phyloP scores from a whole-genome alignment of 1,139 yeast genomes.

The Yamadazyma dushanensis region DNA sequence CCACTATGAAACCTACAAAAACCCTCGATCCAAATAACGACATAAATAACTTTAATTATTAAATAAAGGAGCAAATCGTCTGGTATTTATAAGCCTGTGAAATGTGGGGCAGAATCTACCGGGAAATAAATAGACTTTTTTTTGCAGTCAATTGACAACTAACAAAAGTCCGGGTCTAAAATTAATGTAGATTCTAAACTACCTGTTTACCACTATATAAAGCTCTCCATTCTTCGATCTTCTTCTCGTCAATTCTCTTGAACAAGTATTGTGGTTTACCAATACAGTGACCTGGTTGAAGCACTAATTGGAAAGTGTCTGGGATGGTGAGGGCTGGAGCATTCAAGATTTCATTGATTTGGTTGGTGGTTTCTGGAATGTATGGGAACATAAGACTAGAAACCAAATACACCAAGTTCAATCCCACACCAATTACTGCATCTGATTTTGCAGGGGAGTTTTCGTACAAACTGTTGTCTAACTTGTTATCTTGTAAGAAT shows the following conservation, averaged over 20 bases:
- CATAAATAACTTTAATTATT: conserved; percentile 4
- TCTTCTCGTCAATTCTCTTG: conserved; percentile 86
- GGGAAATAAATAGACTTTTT: conserved; percentile 4
- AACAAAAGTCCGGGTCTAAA: too few species aligned
- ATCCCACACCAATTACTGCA: conserved; percentile 89
- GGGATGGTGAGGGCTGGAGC: conserved; percentile 80
- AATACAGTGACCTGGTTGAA: conserved; percentile 81
- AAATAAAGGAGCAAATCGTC: not conserved
- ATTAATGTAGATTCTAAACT: too few species aligned
- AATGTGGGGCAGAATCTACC: conserved; percentile 1
- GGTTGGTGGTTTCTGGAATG: conserved; percentile 80
- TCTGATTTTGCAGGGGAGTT: conserved; percentile 80
- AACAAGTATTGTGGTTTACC: conserved; percentile 91
- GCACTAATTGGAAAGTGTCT: conserved; percentile 66
- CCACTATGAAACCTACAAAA: conserved; percentile 27
- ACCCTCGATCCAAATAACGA: conserved; percentile 14
- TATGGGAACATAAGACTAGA: conserved; percentile 81
- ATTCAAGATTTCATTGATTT: conserved; percentile 75
- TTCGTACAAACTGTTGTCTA: conserved; percentile 81
- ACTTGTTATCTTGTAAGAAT: conserved; percentile 92
- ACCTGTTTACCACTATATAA: conserved; percentile 75
- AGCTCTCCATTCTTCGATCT: conserved; percentile 83
- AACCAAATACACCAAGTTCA: conserved; percentile 82
- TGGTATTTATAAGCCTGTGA: too few species aligned
- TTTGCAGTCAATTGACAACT: conserved; percentile 3